Evolutionary conservation across 768 basidiomycete genomes (phyloP), one percentile per base, ranked within the genome.

Genomic region (Phanerochaete carnosa): DNA sequence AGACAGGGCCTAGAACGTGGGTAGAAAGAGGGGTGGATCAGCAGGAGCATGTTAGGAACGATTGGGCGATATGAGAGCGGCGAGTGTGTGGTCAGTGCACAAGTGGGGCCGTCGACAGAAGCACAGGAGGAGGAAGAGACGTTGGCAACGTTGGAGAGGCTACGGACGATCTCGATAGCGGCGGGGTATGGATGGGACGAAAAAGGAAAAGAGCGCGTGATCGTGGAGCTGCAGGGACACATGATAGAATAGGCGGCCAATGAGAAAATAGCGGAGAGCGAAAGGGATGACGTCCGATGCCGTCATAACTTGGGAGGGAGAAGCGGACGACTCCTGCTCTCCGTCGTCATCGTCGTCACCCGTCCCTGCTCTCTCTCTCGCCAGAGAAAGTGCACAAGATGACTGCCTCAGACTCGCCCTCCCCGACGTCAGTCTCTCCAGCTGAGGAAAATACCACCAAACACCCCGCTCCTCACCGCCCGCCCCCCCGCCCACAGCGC

Each of bases 391-490:
- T n/a, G n/a, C n/a, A n/a, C 37, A 19, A 43, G 39, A 32, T 26
- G 54, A 33, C 54, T 16, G 23, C n/a, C 32, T 19, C 46, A 29
- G 19, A 53, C 16, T 55, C 54, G 32, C 54, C 54, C 35, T 55
- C 54, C 30, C 51, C 51, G 51, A 32, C 51, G 49, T 51, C 49
- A 51, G 25, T 29, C 25, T 35, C 33, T 19, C 29, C 51, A 29
- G 51, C 32, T 32, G 39, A 43, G n/a, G n/a, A n/a, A n/a, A n/a
- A n/a, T n/a, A 16, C 43, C 55, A n/a, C 60, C 52, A 62, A 57
- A 55, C 45, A 57, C 8, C 62, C 65, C 12, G 49, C 60, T 37
- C 60, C 50, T 57, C 66, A 64, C 57, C 68, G 15, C 64, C 69
- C 29, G 56, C 64, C 54, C 32, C 59, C 51, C 58, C 64, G 43